phyloP scores from a whole-genome alignment of 495 filamentous ascomycete genomes.

The Aspergillus indologenus region DNA sequence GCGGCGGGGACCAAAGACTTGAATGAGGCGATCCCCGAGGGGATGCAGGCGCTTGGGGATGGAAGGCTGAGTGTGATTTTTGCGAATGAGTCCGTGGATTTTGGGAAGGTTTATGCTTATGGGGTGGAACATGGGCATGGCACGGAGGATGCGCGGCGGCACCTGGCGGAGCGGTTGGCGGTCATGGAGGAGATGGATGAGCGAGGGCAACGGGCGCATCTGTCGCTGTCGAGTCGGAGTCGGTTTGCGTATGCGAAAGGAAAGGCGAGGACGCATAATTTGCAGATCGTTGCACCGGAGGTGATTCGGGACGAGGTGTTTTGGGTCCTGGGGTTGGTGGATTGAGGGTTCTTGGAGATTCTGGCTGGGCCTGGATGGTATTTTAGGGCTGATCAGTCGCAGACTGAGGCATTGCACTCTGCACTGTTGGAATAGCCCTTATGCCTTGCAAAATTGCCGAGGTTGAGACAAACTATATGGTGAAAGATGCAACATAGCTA shows the following conservation, averaged over 20 bases:
- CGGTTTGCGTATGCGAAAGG: neutral
- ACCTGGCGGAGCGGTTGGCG: neutral
- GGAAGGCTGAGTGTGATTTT: neutral
- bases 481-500: too few species aligned
- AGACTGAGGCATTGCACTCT: too few species aligned
- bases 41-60: neutral
- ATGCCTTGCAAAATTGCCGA: too few species aligned
- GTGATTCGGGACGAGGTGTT: slow-evolving; percentile 2
- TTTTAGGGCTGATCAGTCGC: too few species aligned
- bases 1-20: neutral
- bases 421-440: too few species aligned
- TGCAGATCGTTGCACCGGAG: neutral
- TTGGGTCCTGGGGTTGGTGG: neutral
- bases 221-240: slow-evolving; percentile 1
- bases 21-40: neutral
- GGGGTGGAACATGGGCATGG: neutral
- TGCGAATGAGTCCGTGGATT: neutral
- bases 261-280: slow-evolving; percentile 3
- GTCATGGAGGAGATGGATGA: neutral
- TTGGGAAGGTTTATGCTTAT: neutral
- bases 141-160: neutral
- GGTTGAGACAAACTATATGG: too few species aligned
- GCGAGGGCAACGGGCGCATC: neutral
- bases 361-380: too few species aligned
- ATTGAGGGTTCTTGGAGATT: too few species aligned